phyloP scores from a whole-genome alignment of 2,329 filamentous ascomycete genomes.

The Cercospora citrullina region DNA sequence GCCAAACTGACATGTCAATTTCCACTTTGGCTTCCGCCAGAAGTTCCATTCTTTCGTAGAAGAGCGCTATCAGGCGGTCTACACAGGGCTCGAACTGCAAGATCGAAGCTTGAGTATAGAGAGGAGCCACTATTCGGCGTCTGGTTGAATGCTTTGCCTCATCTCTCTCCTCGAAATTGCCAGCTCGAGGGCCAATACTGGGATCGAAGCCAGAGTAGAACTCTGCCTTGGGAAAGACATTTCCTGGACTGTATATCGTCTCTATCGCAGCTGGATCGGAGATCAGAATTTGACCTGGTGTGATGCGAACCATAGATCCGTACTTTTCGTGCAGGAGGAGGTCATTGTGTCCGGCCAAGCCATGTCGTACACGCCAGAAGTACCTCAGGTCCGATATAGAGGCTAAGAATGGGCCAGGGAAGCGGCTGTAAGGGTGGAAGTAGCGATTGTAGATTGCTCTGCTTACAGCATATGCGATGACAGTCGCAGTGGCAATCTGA shows the following conservation, averaged over 20 bases:
- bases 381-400: slow-evolving; percentile 21
- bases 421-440: slow-evolving; percentile 45
- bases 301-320: slow-evolving; percentile 49
- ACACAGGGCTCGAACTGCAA: slow-evolving; percentile 15
- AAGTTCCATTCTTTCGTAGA: slow-evolving; percentile 12
- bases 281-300: slow-evolving; percentile 51
- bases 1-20: slow-evolving; percentile 16
- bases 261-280: slow-evolving; percentile 43
- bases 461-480: slow-evolving; percentile 1
- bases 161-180: slow-evolving; percentile 14
- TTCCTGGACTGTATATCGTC: slow-evolving; percentile 41
- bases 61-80: slow-evolving; percentile 14
- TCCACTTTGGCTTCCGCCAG: background rate
- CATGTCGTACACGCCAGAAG: slow-evolving; percentile 9
- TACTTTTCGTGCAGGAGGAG: slow-evolving; percentile 40
- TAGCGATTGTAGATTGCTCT: slow-evolving; percentile 42
- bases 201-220: slow-evolving; percentile 18
- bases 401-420: slow-evolving; percentile 43
- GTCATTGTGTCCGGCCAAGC: slow-evolving; percentile 1
- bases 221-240: slow-evolving; percentile 27
- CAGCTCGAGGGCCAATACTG: slow-evolving; percentile 8
- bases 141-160: slow-evolving; percentile 9
- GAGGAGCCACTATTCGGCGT: slow-evolving; percentile 10
- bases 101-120: slow-evolving; percentile 16
- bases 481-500: background rate